phyloP scores from a whole-genome alignment of 2,329 filamentous ascomycete species.

The Orbilia ellipsospora region DNA sequence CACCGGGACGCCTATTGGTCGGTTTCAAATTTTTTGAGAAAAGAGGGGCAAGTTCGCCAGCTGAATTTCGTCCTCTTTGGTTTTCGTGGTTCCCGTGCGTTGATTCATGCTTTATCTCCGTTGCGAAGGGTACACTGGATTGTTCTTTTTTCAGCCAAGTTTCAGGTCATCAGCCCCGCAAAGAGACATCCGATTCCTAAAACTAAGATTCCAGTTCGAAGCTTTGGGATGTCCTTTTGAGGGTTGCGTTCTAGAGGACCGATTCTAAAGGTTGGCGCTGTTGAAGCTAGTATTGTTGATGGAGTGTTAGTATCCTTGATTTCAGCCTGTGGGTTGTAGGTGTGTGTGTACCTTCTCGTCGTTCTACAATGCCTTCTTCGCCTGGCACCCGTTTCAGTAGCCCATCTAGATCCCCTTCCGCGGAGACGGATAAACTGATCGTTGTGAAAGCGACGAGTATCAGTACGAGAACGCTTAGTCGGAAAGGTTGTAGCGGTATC shows the following conservation, averaged over 20 bases:
- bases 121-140: no score
- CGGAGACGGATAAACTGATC: slow-evolving; percentile 41
- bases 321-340: background rate
- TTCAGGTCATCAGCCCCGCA: slow-evolving; percentile 52
- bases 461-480: slow-evolving; percentile 33
- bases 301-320: background rate
- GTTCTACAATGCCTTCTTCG: slow-evolving; percentile 40
- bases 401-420: slow-evolving; percentile 34
- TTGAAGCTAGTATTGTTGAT: slow-evolving; percentile 32
- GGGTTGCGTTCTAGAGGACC: slow-evolving; percentile 43
- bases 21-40: no score
- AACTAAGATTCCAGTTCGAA: slow-evolving; percentile 46
- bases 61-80: no score
- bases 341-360: slow-evolving; percentile 33
- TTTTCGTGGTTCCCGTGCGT: no score
- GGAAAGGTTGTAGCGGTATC: slow-evolving; percentile 32
- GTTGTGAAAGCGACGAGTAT: slow-evolving; percentile 47
- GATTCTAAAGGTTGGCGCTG: slow-evolving; percentile 51
- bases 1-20: no score
- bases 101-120: no score
- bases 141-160: background rate
- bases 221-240: slow-evolving; percentile 50
- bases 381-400: slow-evolving; percentile 43
- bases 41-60: no score
- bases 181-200: slow-evolving; percentile 46